A percentile compares a stretch with the other conserved stretches of the same genome.
These are phyloP conservation scores for Prinsepia uniflora DNA, from an alignment of 306 rosid species.

Conservation along the genomic window DNA sequence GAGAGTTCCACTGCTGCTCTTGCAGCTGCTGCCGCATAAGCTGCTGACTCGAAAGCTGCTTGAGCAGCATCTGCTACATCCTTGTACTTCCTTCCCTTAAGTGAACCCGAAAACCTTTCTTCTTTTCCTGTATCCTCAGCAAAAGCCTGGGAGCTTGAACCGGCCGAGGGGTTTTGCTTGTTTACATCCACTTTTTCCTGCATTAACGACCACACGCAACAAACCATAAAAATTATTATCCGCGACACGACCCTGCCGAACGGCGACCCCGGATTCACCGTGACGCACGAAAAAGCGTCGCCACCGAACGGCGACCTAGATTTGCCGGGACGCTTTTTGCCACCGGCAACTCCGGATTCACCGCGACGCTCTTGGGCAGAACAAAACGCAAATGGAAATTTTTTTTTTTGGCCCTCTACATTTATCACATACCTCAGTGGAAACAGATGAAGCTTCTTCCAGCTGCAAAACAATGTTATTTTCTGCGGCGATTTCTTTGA, in stretches of 20 bases:
- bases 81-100: conserved; percentile 50
- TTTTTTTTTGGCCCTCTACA: no score
- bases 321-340: no score
- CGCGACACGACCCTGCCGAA: no score
- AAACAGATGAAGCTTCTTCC: conserved; percentile 34
- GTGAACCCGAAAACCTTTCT: conserved; percentile 42
- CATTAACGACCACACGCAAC: conserved; percentile 14
- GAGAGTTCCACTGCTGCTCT: conserved; percentile 80
- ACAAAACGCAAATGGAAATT: background rate
- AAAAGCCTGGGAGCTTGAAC: conserved; percentile 18
- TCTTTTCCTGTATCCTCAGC: conserved; percentile 37
- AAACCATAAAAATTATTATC: conserved; percentile 20
- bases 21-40: conserved; percentile 87
- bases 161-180: conserved; percentile 18
- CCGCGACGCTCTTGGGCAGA: no score
- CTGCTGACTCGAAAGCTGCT: conserved; percentile 93
- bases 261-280: no score
- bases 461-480: conserved; percentile 54
- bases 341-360: no score
- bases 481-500: conserved; percentile 74
- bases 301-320: no score
- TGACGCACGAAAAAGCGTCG: no score
- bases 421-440: conserved; percentile 42
- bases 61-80: conserved; percentile 89
- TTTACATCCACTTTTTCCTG: conserved; percentile 42